Base-by-base conservation (phyloP, 2,329 filamentous ascomycete species). In the Paracamarosporium sp. region DNA sequence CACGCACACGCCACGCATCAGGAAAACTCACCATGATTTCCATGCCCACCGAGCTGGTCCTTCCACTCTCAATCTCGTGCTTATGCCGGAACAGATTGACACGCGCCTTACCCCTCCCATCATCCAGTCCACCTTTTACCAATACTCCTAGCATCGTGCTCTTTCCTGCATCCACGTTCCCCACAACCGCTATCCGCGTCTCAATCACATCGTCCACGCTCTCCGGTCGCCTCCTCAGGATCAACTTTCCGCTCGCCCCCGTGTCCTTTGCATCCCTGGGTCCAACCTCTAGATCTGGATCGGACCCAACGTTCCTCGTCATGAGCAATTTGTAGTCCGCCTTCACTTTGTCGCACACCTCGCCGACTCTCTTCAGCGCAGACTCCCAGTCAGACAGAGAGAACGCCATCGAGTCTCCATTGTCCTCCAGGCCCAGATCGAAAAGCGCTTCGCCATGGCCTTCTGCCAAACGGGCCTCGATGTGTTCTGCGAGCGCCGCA, bases 81-180 rank as follows among this genome's bases (percentile, higher is more conserved):
- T 99, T 98, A 78, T 99, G 95, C 15, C 95, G 87, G 79, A 99
- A 99, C 12, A 99, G 87, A 64, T 97, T 98, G 50, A 99, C 91
- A 61, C 95, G 90, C 44, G 95, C 94, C 76, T 91, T 94, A 12
- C 95, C 95, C 72, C 95, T 86, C 15, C 95, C 95, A 78, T 99
- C 95, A 69, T 99, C 95, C 1, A 99, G 87, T 50, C 91, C 91
- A 5, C 95, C 95, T 78, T 98, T 98, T 6, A 98, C 95, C 5
- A 99, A 82, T 1, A 99, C 95, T 41, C 95, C 95, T 2, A 99
- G 82, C 86, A 98, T 90, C 27, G 95, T 98, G 73, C 92, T 96
- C 80, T 99, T 99, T 0, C 95, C 95, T 9, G 95, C 95, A 75
- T 99, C 95, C 53, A 99, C 90, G 80, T 99, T 99, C 47, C 95